A percentile compares a stretch with the other conserved stretches of the same genome.
Conservation (phyloP, 805 yeast species). For the Teunomyces lycoperdinae region DNA sequence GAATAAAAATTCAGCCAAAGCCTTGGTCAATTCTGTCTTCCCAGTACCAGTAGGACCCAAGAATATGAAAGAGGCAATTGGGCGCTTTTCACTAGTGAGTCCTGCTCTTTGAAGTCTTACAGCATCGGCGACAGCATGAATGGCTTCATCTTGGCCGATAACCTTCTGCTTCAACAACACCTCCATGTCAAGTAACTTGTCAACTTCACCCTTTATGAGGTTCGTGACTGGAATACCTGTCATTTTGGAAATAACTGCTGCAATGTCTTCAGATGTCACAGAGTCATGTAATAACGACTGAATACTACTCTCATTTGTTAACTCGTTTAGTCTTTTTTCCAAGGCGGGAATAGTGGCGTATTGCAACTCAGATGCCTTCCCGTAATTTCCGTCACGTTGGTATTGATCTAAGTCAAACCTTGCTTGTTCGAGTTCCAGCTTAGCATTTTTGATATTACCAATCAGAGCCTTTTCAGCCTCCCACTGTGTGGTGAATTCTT, state of each 20-base stretch:
- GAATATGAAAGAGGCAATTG: constrained; percentile 95
- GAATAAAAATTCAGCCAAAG: constrained; percentile 87
- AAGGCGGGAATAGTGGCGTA: constrained; percentile 83
- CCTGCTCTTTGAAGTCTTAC: constrained; percentile 97
- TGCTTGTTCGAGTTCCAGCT: constrained; percentile 81
- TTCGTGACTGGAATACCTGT: constrained; percentile 94
- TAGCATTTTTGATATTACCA: constrained; percentile 74
- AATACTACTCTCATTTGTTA: constrained; percentile 30
- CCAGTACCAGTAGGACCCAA: constrained; percentile 99
- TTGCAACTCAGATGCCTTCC: constrained; percentile 82
- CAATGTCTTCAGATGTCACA: constrained; percentile 91
- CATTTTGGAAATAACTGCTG: constrained; percentile 86
- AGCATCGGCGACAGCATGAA: constrained; percentile 84
- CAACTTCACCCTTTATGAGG: constrained; percentile 91
- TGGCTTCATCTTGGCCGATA: constrained; percentile 95
- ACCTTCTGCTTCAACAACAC: constrained; percentile 70
- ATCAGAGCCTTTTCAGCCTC: constrained; percentile 75
- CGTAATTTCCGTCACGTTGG: constrained; percentile 84
- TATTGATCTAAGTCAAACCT: constrained; percentile 77
- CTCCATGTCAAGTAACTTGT: constrained; percentile 86
- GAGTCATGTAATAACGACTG: constrained; percentile 72
- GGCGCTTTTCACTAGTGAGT: constrained; percentile 87
- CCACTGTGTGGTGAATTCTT: constrained; percentile 80
- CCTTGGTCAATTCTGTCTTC: constrained; percentile 92
- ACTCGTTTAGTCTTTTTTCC: constrained; percentile 55